phyloP scores from a whole-genome alignment of 805 yeast genomes.

The Nakazawaea holstii region DNA sequence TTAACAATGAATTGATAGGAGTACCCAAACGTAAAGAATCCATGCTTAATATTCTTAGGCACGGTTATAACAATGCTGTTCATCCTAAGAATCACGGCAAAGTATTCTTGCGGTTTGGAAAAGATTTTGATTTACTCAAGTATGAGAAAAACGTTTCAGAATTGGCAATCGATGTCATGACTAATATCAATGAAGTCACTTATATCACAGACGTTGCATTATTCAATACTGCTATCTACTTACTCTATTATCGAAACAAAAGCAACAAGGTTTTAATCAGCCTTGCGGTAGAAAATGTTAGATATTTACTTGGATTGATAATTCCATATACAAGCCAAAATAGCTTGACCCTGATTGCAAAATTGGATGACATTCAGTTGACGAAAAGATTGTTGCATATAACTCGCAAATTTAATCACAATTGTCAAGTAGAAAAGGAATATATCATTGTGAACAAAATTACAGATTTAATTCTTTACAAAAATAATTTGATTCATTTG shows the following conservation, averaged over 20 bases:
- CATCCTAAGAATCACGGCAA: slow-evolving; percentile 2
- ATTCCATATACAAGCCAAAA: background rate
- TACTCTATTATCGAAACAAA: background rate
- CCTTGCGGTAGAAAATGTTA: background rate
- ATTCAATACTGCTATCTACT: slow-evolving; percentile 7
- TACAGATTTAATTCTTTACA: slow-evolving; percentile 5
- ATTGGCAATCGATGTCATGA: slow-evolving; percentile 5
- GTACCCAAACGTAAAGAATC: slow-evolving; percentile 8
- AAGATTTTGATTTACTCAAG: background rate
- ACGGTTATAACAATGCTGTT: slow-evolving; percentile 1
- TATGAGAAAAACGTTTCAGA: background rate
- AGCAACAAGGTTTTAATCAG: background rate
- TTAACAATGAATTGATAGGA: slow-evolving; percentile 5
- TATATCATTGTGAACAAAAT: background rate
- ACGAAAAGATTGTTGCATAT: background rate
- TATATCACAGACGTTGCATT: slow-evolving; percentile 6
- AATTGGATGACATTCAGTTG: background rate
- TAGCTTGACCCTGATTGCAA: background rate
- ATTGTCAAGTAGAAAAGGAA: slow-evolving; percentile 1
- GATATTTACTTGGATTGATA: background rate
- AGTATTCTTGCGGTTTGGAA: slow-evolving; percentile 1
- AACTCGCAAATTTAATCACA: slow-evolving; percentile 1
- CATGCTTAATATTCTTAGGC: slow-evolving; percentile 6
- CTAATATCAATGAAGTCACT: background rate
- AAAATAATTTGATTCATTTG: slow-evolving; percentile 7